A percentile compares a stretch with the other conserved stretches of the same genome.
Evolutionary conservation across 2,329 filamentous ascomycete genomes (phyloP).

Genomic region (Aspergillus pseudoterreus): DNA sequence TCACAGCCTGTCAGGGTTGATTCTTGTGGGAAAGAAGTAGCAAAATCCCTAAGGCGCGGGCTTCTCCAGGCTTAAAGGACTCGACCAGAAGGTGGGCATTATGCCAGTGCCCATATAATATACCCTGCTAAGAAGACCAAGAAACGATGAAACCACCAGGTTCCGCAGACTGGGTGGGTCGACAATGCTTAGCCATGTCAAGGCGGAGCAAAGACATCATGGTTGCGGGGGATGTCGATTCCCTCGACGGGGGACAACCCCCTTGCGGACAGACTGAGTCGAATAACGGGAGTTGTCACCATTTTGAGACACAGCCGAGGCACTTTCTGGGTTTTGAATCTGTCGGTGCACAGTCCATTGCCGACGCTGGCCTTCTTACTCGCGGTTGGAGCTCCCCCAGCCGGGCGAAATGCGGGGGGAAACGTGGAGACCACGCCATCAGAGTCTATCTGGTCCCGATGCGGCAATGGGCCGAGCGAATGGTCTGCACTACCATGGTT

Average conservation of each 20-base stretch:
- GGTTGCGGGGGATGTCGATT: background rate
- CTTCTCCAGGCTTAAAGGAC: no score
- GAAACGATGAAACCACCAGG: background rate
- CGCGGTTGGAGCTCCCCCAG: background rate
- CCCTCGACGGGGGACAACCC: background rate
- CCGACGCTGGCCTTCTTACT: slow-evolving; percentile 9
- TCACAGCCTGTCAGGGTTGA: background rate
- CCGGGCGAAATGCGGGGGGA: slow-evolving; percentile 20
- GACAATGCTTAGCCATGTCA: slow-evolving; percentile 5
- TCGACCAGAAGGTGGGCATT: slow-evolving; percentile 1
- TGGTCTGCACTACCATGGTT: no score
- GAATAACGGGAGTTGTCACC: slow-evolving; percentile 11
- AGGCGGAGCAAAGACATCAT: background rate
- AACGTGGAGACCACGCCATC: slow-evolving; percentile 13
- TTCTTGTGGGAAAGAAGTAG: background rate
- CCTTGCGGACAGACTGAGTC: background rate
- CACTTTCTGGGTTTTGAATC: slow-evolving; percentile 7
- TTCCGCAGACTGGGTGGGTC: slow-evolving; percentile 1
- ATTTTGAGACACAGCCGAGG: slow-evolving; percentile 26
- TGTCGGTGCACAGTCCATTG: slow-evolving; percentile 4
- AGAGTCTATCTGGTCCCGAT: background rate
- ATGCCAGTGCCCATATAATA: slow-evolving; percentile 9
- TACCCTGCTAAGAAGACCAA: background rate
- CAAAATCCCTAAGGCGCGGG: background rate
- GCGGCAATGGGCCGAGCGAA: slow-evolving; percentile 1